Evolutionary conservation across 1,139 yeast species (phyloP), one percentile per base, ranked within the genome.

Genomic region (Pichia sp.): DNA sequence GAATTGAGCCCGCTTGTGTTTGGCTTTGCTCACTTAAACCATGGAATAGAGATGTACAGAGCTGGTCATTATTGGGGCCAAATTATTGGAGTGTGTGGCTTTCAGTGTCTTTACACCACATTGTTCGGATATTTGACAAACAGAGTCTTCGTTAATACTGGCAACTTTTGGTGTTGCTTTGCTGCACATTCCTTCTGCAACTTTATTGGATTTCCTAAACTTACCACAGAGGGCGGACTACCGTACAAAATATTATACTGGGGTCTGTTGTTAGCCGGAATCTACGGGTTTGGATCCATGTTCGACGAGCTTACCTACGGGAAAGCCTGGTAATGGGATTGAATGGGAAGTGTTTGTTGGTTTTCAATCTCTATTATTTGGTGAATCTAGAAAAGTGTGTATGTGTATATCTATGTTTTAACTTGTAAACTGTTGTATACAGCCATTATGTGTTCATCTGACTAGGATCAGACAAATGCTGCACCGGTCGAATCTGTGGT

Each of bases 1-100:
- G 20, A 22, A n/a, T 17, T 33, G 9, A 69, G 88, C 2, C 95
- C 96, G 0, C 51, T 79, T 16, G 69, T 78, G 45, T 91, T 91
- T 62, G 95, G 96, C 1, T 52, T 85, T n/a, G 96, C 97, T 0
- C 99, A 91, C 59, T 41, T 83, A 15, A 96, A 91, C 55, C 97
- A 91, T 57, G 94, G 78, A 1, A 69, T 67, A 46, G 84, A 77
- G 41, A 51, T 74, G 36, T 50, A 56, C 8, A 39, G 29, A 39
- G 56, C 46, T 21, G 62, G 54, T 6, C 53, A 40, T 39, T 44
- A 64, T 0, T 6, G 59, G 3, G 31, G 47, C 1, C 52, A 58
- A n/a, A 66, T 76, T 6, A 29, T 70, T 1, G 32, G 70, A 13
- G 58, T 63, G 10, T 64, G 75, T 2, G 26, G 59, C 0, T 68